Conservation (phyloP, 768 basidiomycete genomes). For the Serendipita sp. region DNA sequence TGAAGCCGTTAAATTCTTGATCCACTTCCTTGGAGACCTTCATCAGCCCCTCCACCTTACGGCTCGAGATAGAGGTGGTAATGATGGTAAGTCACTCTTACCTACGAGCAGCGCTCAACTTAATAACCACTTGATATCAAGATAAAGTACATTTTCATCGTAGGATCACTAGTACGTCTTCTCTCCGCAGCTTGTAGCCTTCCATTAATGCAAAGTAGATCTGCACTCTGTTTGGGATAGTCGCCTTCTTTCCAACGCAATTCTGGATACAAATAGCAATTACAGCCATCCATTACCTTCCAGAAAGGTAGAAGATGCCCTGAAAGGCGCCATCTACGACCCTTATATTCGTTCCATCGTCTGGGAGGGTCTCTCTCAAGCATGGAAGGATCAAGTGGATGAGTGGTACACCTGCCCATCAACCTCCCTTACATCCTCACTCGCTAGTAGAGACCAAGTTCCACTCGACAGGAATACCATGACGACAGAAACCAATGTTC, state of each 20-base stretch:
- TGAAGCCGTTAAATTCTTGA: conserved; percentile 79
- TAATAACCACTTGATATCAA: conserved; percentile 12
- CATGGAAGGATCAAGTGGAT: conserved; percentile 44
- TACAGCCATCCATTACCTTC: conserved; percentile 63
- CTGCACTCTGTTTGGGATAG: conserved; percentile 83
- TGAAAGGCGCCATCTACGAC: conserved; percentile 74
- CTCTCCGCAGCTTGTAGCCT: neutral
- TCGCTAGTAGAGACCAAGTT: neutral
- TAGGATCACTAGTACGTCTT: conserved; percentile 45
- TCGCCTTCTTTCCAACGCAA: conserved; percentile 62
- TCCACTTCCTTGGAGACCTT: conserved; percentile 88
- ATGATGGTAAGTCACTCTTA: conserved; percentile 29
- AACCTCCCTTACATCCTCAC: conserved; percentile 5
- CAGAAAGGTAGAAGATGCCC: conserved; percentile 42
- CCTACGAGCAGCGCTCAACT: too few species aligned
- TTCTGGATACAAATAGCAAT: conserved; percentile 56
- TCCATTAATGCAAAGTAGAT: conserved; percentile 24
- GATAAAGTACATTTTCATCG: conserved; percentile 59
- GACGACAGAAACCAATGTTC: conserved; percentile 12
- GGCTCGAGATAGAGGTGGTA: conserved; percentile 77
- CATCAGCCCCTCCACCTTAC: conserved; percentile 89
- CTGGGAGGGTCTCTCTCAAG: conserved; percentile 62
- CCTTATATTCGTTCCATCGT: conserved; percentile 74
- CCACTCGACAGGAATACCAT: neutral
- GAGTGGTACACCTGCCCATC: conserved; percentile 55